Percentiles rank a stretch among this genome's conserved stretches.
Conservation (phyloP, 371 early-diverging fungal genomes). For the Mortierella sp. region DNA sequence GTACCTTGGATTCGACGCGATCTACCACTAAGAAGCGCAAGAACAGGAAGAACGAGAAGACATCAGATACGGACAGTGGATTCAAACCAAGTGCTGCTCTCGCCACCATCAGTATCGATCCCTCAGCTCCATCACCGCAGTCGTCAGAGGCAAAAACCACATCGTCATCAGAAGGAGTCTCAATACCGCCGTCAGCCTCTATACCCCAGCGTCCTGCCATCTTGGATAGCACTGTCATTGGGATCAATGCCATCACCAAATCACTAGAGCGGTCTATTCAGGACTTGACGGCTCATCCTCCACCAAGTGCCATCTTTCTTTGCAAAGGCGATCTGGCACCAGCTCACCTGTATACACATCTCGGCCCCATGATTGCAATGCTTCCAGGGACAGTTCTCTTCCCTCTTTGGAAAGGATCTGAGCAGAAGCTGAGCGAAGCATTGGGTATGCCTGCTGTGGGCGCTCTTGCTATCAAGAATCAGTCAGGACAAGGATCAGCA, state of each 20-base stretch:
- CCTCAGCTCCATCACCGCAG: no score
- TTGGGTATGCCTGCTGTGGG: constrained; percentile 41
- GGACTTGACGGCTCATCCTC: constrained; percentile 8
- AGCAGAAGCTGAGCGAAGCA: constrained; percentile 20
- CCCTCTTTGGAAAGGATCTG: constrained; percentile 27
- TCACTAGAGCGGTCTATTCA: constrained; percentile 35
- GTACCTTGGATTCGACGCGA: constrained; percentile 3
- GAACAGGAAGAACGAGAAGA: neutral
- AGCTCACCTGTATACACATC: constrained; percentile 36
- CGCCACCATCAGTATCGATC: constrained; percentile 11
- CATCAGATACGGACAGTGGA: neutral
- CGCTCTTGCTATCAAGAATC: constrained; percentile 30
- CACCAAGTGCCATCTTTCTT: constrained; percentile 33
- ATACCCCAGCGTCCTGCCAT: constrained; percentile 17
- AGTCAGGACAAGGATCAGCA: no score
- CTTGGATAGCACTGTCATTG: constrained; percentile 10
- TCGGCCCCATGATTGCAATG: constrained; percentile 45
- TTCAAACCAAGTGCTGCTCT: neutral
- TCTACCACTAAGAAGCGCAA: constrained; percentile 3
- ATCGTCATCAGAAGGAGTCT: neutral
- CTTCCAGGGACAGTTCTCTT: constrained; percentile 27
- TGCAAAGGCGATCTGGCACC: constrained; percentile 44
- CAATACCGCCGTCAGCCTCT: neutral
- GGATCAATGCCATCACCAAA: constrained; percentile 45
- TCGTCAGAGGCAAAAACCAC: neutral